Conservation (phyloP, 805 yeast genomes). For the Dipodascus geniculatus region DNA sequence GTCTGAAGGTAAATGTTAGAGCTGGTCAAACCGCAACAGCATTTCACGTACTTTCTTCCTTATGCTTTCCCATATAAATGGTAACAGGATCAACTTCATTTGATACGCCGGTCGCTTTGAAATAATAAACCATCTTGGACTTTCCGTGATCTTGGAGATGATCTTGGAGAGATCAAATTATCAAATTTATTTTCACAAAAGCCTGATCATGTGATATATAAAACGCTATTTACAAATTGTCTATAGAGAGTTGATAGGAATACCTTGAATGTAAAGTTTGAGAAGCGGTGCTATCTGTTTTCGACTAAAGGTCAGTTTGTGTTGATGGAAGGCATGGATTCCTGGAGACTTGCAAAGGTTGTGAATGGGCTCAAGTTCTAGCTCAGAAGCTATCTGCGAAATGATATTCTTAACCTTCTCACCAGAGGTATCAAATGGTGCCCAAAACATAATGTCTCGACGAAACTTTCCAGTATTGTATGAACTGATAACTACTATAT, state of each 20-base stretch:
- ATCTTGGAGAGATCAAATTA: too few species aligned
- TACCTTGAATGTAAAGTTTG: conserved; percentile 7
- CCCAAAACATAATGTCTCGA: conserved; percentile 34
- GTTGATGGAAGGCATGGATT: conserved; percentile 32
- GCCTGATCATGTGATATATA: not conserved
- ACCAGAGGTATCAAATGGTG: conserved; percentile 13
- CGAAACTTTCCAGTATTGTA: conserved; percentile 26
- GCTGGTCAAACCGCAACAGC: not conserved
- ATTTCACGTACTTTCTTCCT: conserved; percentile 40
- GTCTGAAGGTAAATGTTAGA: conserved; percentile 19
- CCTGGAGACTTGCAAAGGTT: conserved; percentile 11
- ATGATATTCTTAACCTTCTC: conserved; percentile 12
- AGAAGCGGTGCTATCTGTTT: conserved; percentile 75
- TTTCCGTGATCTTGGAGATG: too few species aligned
- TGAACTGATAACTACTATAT: conserved; percentile 39
- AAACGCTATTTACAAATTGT: not conserved
- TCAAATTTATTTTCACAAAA: not conserved
- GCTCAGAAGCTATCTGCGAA: conserved; percentile 13
- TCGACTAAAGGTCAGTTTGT: conserved; percentile 55
- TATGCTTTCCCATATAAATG: conserved; percentile 64
- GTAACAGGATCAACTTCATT: conserved; percentile 24
- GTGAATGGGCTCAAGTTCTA: conserved; percentile 18
- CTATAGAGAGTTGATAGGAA: not conserved
- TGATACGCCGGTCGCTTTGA: conserved; percentile 27
- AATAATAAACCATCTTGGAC: conserved; percentile 34